Percentiles rank a stretch among this genome's conserved stretches.
These are phyloP conservation scores for Populus hybrid DNA, from an alignment of 441 rosid genomes.

Conservation along the genomic window DNA sequence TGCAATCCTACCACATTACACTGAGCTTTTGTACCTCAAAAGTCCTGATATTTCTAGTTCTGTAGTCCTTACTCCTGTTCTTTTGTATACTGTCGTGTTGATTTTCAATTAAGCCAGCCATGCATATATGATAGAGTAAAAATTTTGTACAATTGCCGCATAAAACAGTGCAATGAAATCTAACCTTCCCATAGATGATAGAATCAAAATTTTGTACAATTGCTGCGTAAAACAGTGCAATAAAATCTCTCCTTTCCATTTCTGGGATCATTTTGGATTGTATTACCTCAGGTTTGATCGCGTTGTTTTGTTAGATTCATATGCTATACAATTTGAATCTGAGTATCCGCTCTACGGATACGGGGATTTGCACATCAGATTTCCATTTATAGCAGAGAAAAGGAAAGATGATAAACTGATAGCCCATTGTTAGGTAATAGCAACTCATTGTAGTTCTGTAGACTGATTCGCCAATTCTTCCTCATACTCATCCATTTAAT, in stretches of 20 bases:
- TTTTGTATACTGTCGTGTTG: too few relatives aligned
- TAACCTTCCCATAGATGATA: background rate
- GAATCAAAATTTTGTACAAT: background rate
- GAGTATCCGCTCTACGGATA: background rate
- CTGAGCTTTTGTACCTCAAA: background rate
- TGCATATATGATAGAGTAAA: background rate
- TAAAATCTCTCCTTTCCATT: background rate
- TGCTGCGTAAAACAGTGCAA: background rate
- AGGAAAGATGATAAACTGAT: too few relatives aligned
- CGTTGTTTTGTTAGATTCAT: background rate
- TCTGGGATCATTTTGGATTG: background rate
- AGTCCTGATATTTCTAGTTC: background rate
- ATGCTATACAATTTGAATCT: background rate
- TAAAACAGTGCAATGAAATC: background rate
- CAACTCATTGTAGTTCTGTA: too few relatives aligned
- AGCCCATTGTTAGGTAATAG: too few relatives aligned
- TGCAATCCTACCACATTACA: background rate
- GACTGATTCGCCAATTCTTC: too few relatives aligned
- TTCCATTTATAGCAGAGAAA: background rate
- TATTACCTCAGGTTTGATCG: background rate
- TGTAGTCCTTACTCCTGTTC: background rate
- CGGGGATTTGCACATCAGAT: background rate
- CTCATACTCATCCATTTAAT: too few relatives aligned
- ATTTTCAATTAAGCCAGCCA: background rate
- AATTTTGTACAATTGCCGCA: background rate